Conservation (phyloP, 352 stramenopile genomes). For the Globisporangium carolinianum region DNA sequence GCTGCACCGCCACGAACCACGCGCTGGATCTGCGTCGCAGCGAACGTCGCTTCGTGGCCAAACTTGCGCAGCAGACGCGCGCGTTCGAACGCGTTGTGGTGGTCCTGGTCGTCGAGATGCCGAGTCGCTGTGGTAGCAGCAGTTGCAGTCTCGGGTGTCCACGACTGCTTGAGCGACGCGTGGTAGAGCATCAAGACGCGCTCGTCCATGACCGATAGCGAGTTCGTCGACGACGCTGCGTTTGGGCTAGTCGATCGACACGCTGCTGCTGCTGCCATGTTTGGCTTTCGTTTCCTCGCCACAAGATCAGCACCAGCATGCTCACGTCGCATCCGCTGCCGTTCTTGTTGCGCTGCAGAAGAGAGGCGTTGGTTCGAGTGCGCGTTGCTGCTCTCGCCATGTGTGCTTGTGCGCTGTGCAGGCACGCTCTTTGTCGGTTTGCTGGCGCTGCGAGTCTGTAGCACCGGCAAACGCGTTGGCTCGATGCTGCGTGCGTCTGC, state of each 20-base stretch:
- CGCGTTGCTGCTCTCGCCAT: background rate
- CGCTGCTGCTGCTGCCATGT: background rate
- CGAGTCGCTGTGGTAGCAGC: background rate
- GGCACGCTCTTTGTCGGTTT: background rate
- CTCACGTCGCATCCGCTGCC: background rate
- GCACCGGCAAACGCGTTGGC: background rate
- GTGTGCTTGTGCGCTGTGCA: background rate
- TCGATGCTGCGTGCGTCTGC: background rate
- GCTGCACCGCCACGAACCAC: conserved; percentile 28
- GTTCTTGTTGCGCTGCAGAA: background rate
- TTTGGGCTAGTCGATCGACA: background rate
- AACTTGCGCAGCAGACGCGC: conserved; percentile 14
- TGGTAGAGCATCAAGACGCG: conserved; percentile 57
- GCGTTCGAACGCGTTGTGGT: background rate
- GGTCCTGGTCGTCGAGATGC: background rate
- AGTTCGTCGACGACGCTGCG: background rate
- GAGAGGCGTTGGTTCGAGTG: background rate
- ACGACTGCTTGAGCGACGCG: conserved; percentile 37
- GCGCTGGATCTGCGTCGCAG: conserved; percentile 53
- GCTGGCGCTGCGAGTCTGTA: background rate
- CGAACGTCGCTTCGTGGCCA: conserved; percentile 45
- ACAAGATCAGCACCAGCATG: no score
- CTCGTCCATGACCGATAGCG: conserved; percentile 38
- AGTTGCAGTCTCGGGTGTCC: conserved; percentile 1
- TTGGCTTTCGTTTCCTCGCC: background rate